Evolutionary conservation across 2,329 filamentous ascomycete genomes (phyloP).

Genomic region (Aspergillus ochraceoroseus): DNA sequence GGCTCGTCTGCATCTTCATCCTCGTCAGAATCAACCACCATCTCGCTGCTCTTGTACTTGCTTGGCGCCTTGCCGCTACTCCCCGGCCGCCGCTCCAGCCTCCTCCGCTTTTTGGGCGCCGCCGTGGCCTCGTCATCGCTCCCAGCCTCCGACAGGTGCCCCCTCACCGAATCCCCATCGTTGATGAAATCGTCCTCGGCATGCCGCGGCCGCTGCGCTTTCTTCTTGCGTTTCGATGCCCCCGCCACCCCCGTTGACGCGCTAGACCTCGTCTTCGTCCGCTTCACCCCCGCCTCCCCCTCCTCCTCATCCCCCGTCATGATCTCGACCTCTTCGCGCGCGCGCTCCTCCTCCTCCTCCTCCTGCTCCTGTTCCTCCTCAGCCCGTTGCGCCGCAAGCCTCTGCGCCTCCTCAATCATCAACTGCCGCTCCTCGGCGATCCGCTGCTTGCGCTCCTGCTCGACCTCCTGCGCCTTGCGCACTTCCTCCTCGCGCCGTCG

Average conservation of each 20-base stretch:
- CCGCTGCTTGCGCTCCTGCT: slow-evolving; percentile 70
- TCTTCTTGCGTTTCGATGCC: slow-evolving; percentile 69
- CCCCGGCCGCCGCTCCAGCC: slow-evolving; percentile 51
- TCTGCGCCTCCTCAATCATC: slow-evolving; percentile 70
- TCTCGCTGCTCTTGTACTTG: slow-evolving; percentile 83
- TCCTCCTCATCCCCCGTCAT: slow-evolving; percentile 75
- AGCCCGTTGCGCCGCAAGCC: slow-evolving; percentile 63
- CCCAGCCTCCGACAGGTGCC: slow-evolving; percentile 30
- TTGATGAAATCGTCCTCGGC: slow-evolving; percentile 31
- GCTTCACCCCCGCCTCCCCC: slow-evolving; percentile 71
- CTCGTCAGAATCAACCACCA: slow-evolving; percentile 69
- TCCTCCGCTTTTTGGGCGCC: slow-evolving; percentile 56
- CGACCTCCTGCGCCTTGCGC: slow-evolving; percentile 61
- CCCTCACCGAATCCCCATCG: slow-evolving; percentile 26
- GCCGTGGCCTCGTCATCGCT: slow-evolving; percentile 36
- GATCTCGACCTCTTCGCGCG: slow-evolving; percentile 67
- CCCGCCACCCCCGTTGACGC: slow-evolving; percentile 67
- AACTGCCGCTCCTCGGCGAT: slow-evolving; percentile 79
- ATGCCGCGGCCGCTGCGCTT: slow-evolving; percentile 35
- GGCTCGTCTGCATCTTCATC: slow-evolving; percentile 44
- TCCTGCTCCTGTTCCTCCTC: slow-evolving; percentile 65
- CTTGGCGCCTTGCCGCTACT: slow-evolving; percentile 39
- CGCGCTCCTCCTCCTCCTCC: slow-evolving; percentile 70
- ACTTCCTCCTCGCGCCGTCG: slow-evolving; percentile 72
- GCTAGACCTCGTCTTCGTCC: slow-evolving; percentile 57